Base-by-base conservation (phyloP, 208 protist genomes). In the Leishmania guyanensis region DNA sequence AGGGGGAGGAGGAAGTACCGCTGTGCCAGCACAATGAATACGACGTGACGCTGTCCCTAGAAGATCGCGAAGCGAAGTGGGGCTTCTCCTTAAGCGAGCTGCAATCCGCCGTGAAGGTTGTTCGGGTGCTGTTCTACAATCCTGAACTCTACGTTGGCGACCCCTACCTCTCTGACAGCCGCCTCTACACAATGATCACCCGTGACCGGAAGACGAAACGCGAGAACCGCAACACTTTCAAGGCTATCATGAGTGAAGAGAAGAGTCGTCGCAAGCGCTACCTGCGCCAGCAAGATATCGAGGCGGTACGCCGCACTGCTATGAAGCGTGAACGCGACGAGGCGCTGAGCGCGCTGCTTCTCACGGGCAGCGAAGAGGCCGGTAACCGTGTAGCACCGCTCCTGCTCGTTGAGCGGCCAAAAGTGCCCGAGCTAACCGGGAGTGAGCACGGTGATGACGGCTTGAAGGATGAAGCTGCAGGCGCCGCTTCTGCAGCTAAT, bases 171-270 rank as follows among this genome's bases (percentile, higher is more conserved):
- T 80, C 84, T 36, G 94, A 96, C 77, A 97, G 91, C 69, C 91
- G 95, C 43, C 91, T 98, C 62, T 97, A 96, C 88, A 97, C 92
- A 9, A 97, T 96, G 94, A 98, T 98, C 85, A 97, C 91, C 3
- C 93, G 95, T 68, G 91, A 93, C 69, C 95, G 91, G 77, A 88
- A 94, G 72, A 92, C 84, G 39, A 97, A 97, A 69, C 90, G 90
- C 33, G 89, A 91, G 74, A 88, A 94, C 86, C 91, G 90, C 12
- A 88, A 95, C 4, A 73, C 91, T 43, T 93, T 95, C 88, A 95
- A 95, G 85, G 77, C 84, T 0, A 95, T 97, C 74, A 92, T 94
- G 90, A 96, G 88, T 81, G 90, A 92, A 82, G 93, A 96, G 81
- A 94, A 94, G 79, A 96, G 85, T 74, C 89, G 90, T 14, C 86